A percentile compares a stretch with the other conserved stretches of the same genome.
These are phyloP conservation scores for Lichenothelia convexa DNA, from an alignment of 495 filamentous ascomycete species.

Conservation along the genomic window DNA sequence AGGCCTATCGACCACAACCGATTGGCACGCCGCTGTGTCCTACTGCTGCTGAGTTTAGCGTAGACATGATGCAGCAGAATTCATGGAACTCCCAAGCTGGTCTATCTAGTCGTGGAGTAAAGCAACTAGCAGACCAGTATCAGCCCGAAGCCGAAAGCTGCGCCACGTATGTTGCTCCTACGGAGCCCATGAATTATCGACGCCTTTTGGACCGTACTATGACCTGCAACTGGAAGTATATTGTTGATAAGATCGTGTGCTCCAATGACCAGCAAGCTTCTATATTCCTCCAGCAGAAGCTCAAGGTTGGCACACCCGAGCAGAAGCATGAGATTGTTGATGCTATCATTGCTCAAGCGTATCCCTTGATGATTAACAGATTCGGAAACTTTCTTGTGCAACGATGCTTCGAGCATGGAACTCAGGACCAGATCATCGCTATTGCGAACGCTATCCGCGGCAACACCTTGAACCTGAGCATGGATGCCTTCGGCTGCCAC, in stretches of 20 bases:
- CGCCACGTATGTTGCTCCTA: constrained; percentile 65
- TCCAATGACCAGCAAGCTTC: constrained; percentile 98
- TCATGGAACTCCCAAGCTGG: constrained; percentile 34
- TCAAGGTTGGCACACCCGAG: constrained; percentile 87
- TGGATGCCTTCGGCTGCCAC: constrained; percentile 97
- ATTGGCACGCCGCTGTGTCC: constrained; percentile 72
- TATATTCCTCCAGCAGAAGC: constrained; percentile 96
- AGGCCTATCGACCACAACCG: constrained; percentile 47
- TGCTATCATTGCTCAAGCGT: constrained; percentile 88
- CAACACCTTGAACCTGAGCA: constrained; percentile 82
- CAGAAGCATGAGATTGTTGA: constrained; percentile 96
- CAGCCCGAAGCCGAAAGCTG: constrained; percentile 1
- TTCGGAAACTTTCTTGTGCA: constrained; percentile 98
- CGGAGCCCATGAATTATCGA: constrained; percentile 93
- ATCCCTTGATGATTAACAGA: constrained; percentile 91
- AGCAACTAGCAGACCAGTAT: not conserved
- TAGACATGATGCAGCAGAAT: constrained; percentile 13
- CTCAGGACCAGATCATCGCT: constrained; percentile 80
- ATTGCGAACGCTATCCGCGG: constrained; percentile 92
- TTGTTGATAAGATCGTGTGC: constrained; percentile 98
- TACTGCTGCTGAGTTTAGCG: constrained; percentile 63
- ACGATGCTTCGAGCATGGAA: constrained; percentile 96
- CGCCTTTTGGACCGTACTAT: constrained; percentile 89
- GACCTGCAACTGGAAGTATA: constrained; percentile 98
- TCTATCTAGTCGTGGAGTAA: not conserved